Evolutionary conservation across 1,139 yeast species (phyloP).

Genomic region (Blastobotrys malaysiensis): DNA sequence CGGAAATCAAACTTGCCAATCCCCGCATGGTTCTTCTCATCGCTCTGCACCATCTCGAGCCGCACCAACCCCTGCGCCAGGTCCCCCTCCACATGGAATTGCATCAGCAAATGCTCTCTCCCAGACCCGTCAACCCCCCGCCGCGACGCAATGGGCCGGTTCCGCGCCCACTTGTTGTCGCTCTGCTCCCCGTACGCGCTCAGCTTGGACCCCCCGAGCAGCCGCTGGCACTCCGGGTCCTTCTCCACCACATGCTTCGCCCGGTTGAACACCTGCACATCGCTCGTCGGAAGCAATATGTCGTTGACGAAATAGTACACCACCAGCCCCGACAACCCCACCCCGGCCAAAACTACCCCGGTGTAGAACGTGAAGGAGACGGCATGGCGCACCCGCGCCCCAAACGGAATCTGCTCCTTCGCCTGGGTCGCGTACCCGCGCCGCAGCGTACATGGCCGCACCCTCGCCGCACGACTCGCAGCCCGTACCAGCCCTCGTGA

Average conservation of each 20-base stretch:
- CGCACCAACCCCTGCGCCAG: slow-evolving; percentile 60
- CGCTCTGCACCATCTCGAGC: slow-evolving; percentile 56
- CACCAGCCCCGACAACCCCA: slow-evolving; percentile 59
- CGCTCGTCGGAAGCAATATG: slow-evolving; percentile 82
- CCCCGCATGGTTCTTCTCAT: slow-evolving; percentile 25
- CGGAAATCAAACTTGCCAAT: slow-evolving; percentile 69
- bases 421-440: no score
- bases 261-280: slow-evolving; percentile 81
- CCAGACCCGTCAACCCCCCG: slow-evolving; percentile 57
- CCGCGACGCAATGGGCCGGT: slow-evolving; percentile 67
- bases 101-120: slow-evolving; percentile 74
- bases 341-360: slow-evolving; percentile 48
- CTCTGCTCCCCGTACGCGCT: slow-evolving; percentile 74
- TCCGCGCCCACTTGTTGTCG: slow-evolving; percentile 78
- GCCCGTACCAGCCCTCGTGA: not conserved
- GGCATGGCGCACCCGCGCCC: slow-evolving; percentile 16
- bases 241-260: slow-evolving; percentile 73
- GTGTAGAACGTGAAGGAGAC: slow-evolving; percentile 48
- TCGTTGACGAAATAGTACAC: slow-evolving; percentile 73
- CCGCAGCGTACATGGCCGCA: not conserved
- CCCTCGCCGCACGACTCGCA: not conserved
- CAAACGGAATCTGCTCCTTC: slow-evolving; percentile 10
- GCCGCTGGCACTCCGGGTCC: slow-evolving; percentile 53
- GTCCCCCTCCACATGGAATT: slow-evolving; percentile 76
- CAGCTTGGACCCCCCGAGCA: slow-evolving; percentile 55